Conservation (phyloP, 371 early-diverging fungal genomes). For the Mucor circinelloides region DNA sequence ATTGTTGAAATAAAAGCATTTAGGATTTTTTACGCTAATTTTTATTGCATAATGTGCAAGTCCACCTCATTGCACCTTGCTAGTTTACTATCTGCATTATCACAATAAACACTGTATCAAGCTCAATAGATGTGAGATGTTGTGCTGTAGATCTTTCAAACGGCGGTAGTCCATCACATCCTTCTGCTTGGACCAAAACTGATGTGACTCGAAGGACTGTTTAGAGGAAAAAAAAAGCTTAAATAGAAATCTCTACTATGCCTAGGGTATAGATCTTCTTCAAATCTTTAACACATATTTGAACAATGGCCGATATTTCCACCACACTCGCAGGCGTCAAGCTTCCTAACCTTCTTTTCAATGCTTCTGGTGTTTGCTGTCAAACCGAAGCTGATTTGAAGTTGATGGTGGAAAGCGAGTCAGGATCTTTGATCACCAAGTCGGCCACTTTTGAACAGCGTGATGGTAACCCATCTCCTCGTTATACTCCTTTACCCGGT, state of each 20-base stretch:
- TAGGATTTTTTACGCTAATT: too few relatives aligned
- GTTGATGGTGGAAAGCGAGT: slow-evolving; percentile 41
- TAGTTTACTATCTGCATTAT: too few relatives aligned
- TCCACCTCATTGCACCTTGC: too few relatives aligned
- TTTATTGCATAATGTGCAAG: too few relatives aligned
- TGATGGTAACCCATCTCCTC: slow-evolving; percentile 52
- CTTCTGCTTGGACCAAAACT: background rate
- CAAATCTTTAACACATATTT: background rate
- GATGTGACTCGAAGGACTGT: slow-evolving; percentile 2
- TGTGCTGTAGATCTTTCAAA: background rate
- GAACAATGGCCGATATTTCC: slow-evolving; percentile 48
- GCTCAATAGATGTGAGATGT: too few relatives aligned
- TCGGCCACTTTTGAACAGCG: slow-evolving; percentile 47
- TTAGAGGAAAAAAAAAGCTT: background rate
- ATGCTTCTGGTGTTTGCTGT: slow-evolving; percentile 55
- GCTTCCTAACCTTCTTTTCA: slow-evolving; percentile 51
- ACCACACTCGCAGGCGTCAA: slow-evolving; percentile 48
- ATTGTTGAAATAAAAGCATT: too few relatives aligned
- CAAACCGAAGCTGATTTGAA: slow-evolving; percentile 44
- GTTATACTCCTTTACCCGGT: slow-evolving; percentile 39
- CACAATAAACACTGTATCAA: too few relatives aligned
- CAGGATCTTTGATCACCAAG: slow-evolving; percentile 54
- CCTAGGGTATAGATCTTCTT: background rate
- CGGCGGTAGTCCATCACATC: background rate
- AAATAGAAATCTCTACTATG: background rate